These are phyloP conservation scores for Henckelia pumila DNA, from an alignment of 257 asterid species.

Conservation along the genomic window DNA sequence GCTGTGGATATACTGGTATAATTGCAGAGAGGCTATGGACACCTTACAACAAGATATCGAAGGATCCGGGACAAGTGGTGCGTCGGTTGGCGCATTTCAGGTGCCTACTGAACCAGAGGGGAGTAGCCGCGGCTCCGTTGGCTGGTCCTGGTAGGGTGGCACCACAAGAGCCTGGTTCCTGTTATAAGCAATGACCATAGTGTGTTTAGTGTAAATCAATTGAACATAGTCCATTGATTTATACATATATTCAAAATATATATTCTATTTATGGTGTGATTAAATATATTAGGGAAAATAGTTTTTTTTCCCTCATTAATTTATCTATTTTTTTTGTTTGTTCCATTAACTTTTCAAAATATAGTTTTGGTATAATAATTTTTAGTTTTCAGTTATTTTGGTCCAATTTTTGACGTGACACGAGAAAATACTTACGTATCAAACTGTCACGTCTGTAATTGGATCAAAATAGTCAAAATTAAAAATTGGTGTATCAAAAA, in stretches of 20 bases:
- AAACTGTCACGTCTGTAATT: too few relatives aligned
- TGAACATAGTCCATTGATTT: neutral
- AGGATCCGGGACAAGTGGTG: slow-evolving; percentile 49
- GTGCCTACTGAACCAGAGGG: slow-evolving; percentile 85
- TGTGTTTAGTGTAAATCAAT: neutral
- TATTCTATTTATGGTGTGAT: neutral
- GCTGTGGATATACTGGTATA: slow-evolving; percentile 6
- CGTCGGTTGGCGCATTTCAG: slow-evolving; percentile 63
- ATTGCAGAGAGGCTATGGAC: slow-evolving; percentile 86
- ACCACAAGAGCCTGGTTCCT: slow-evolving; percentile 74
- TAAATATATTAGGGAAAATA: too few relatives aligned
- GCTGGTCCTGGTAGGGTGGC: slow-evolving; percentile 57
- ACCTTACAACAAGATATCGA: slow-evolving; percentile 48
- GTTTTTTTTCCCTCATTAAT: too few relatives aligned
- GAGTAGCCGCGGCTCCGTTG: slow-evolving; percentile 87
- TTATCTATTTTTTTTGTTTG: too few relatives aligned
- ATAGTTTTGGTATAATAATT: too few relatives aligned
- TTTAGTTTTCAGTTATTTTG: too few relatives aligned
- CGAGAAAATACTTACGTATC: too few relatives aligned
- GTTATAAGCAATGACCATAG: slow-evolving; percentile 49
- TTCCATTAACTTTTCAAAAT: too few relatives aligned
- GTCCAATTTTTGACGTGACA: too few relatives aligned
- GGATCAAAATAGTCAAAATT: too few relatives aligned
- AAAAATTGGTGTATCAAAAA: too few relatives aligned
- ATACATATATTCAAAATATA: too few relatives aligned